These are phyloP conservation scores for Hymenoscyphus repandus DNA, from an alignment of 2,329 filamentous ascomycete species.

Conservation along the genomic window DNA sequence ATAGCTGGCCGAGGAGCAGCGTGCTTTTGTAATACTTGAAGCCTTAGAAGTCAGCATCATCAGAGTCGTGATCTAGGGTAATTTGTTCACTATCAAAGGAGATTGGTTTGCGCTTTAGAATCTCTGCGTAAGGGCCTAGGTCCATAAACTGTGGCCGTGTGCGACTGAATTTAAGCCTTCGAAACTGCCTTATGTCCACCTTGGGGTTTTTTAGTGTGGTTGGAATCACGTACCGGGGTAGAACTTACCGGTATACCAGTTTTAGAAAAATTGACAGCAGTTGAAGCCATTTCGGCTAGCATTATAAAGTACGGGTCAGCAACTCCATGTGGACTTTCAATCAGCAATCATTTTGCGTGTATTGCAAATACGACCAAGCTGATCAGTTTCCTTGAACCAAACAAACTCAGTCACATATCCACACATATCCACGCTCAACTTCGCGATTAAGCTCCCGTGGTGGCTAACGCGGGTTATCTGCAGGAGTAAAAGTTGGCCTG, in stretches of 20 bases:
- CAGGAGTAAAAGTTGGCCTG: conserved; percentile 43
- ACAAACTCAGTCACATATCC: conserved; percentile 71
- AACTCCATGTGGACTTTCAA: conserved; percentile 45
- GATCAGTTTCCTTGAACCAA: conserved; percentile 65
- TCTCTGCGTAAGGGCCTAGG: neutral
- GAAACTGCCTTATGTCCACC: neutral
- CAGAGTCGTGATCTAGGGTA: neutral
- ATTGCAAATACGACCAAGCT: conserved; percentile 60
- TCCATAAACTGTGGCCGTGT: conserved; percentile 1
- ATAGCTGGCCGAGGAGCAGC: neutral
- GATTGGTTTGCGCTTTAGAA: neutral
- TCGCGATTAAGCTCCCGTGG: conserved; percentile 53
- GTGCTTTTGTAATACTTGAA: neutral
- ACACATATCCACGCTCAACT: conserved; percentile 65
- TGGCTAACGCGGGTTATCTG: conserved; percentile 60
- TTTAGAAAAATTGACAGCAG: conserved; percentile 3
- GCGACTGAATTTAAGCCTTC: neutral
- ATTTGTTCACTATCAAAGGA: neutral
- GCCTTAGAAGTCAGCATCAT: neutral
- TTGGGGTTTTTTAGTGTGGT: neutral
- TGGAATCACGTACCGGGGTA: neutral
- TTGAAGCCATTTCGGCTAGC: neutral
- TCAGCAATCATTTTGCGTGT: conserved; percentile 62
- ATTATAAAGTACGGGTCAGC: conserved; percentile 29
- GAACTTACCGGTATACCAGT: neutral